Conservation (phyloP, 257 asterid genomes). For the Solanum appendiculatum region DNA sequence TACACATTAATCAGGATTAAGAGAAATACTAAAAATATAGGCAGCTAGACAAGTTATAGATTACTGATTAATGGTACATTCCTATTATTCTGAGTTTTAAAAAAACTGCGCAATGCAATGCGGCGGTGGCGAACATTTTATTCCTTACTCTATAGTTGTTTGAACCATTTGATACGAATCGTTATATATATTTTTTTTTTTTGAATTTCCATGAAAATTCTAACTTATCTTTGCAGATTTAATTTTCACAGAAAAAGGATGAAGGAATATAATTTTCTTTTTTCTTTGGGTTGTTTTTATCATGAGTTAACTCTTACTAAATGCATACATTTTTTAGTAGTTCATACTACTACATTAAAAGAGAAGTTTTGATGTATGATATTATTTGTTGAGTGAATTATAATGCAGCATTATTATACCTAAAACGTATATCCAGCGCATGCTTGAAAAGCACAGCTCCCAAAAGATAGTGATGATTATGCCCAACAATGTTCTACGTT, state of each 20-base stretch:
- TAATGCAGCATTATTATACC: background rate
- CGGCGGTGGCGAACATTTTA: background rate
- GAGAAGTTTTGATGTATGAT: background rate
- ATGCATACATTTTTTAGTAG: background rate
- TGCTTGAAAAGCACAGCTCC: conserved; percentile 2
- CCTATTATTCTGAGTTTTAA: background rate
- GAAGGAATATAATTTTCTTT: background rate
- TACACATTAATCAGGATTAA: background rate
- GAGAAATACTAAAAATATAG: background rate
- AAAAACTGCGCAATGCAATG: background rate
- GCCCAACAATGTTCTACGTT: background rate
- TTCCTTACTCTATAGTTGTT: background rate
- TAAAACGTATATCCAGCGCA: conserved; percentile 2
- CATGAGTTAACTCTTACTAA: background rate
- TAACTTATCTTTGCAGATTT: background rate
- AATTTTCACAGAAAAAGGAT: background rate
- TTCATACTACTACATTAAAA: background rate
- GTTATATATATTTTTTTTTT: too few species aligned
- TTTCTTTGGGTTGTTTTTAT: background rate
- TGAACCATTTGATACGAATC: background rate
- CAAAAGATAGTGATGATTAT: background rate
- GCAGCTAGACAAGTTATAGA: background rate
- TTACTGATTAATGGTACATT: background rate
- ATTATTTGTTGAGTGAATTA: background rate
- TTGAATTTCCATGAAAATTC: too few species aligned